Base-by-base conservation (phyloP, 345 rosid genomes). In the Eucalyptus marginata region DNA sequence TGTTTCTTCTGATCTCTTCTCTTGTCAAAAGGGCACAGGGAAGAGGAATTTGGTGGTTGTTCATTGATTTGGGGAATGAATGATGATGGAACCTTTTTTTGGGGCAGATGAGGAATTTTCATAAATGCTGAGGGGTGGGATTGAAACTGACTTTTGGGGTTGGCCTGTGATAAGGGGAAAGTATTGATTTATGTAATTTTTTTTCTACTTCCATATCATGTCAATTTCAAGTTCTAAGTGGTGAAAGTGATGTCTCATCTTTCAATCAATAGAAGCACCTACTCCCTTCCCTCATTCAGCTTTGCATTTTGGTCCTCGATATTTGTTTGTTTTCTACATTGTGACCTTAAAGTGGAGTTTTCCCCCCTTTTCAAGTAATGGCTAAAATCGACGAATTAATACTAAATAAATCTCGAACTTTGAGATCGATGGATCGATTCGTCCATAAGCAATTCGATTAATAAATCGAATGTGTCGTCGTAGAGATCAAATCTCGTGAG, bases 181-280 rank as follows among this genome's bases (percentile, higher is more conserved):
- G 33, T 59, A 13, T 86, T 6, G 84, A 33, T 50, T 68, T 20
- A 66, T 31, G n/a, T 40, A 3, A 3, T 5, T 16, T 36, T 86
- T 83, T 31, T 86, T 10, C 87, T 27, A 29, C 12, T 31, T 49
- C 46, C 22, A 49, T 9, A 47, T 90, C 46, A 36, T 47, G 50
- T 49, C 36, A 7, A 43, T 52, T 36, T 40, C 40, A 31, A 71
- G 87, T 81, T 33, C 86, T n/a, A 87, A 86, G 86, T 47, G 49
- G 68, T 80, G 93, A 93, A 86, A 90, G 92, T 92, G 93, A 92
- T 11, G 27, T 71, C 47, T 92, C 86, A 88, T 86, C 89, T 27
- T 44, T 83, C 87, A 86, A 87, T 89, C 79, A 90, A 91, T 90
- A 43, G 10, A 20, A 87, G 15, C 76, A 89, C 88, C 91, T 89